Conservation (phyloP, 108 stramenopile species). For the Schizochytrium sp. region DNA sequence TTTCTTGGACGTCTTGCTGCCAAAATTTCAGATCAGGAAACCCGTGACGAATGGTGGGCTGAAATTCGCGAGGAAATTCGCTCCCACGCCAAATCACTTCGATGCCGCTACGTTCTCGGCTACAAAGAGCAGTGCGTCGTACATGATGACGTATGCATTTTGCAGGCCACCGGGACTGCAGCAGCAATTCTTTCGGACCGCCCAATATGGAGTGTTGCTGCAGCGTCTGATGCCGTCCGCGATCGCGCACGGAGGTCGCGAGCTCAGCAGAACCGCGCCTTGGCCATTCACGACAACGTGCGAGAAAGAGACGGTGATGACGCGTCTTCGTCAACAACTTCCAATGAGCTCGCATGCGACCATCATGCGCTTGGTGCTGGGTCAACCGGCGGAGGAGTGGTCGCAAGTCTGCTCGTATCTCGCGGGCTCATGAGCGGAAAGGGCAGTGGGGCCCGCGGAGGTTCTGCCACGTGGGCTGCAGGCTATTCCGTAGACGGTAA, state of each 20-base stretch:
- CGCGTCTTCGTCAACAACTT: too few relatives aligned
- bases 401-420: too few relatives aligned
- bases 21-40: conserved; percentile 81
- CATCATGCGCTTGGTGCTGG: too few relatives aligned
- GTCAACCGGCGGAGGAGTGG: too few relatives aligned
- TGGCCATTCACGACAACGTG: background rate
- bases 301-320: too few relatives aligned
- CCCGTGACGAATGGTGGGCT: conserved; percentile 88
- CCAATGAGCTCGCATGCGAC: too few relatives aligned
- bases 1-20: conserved; percentile 77
- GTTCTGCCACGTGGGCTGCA: too few relatives aligned
- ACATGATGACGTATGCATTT: conserved; percentile 85
- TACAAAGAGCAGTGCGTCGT: conserved; percentile 84
- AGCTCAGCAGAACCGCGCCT: background rate
- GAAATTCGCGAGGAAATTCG: conserved; percentile 89
- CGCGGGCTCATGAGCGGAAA: too few relatives aligned
- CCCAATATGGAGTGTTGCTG: background rate
- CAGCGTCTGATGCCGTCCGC: background rate
- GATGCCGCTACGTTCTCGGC: conserved; percentile 85
- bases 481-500: too few relatives aligned
- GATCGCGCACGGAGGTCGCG: background rate
- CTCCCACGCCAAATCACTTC: conserved; percentile 76
- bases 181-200: conserved; percentile 33
- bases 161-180: conserved; percentile 88
- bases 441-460: too few relatives aligned